These are phyloP conservation scores for Umbellularia californica DNA, from an alignment of 164 flowering plant species.

Conservation along the genomic window DNA sequence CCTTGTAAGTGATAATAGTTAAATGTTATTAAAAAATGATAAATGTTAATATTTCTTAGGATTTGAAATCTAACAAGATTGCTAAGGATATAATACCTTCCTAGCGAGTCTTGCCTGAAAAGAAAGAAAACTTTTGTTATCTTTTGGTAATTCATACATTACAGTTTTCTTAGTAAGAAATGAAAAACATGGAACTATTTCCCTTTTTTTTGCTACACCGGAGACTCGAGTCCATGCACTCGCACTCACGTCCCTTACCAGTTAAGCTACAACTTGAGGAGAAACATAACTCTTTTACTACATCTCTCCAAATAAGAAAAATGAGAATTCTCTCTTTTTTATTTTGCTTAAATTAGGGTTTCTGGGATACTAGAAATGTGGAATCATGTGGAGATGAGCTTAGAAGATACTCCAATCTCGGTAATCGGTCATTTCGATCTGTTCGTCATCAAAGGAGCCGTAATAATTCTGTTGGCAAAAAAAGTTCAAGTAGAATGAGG, in stretches of 20 bases:
- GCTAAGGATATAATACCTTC: neutral
- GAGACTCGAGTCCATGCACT: too few relatives aligned
- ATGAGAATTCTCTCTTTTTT: neutral
- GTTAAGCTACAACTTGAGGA: neutral
- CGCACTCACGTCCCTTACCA: too few relatives aligned
- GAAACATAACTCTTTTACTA: neutral
- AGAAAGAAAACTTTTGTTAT: neutral
- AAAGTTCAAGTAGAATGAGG: constrained; percentile 14
- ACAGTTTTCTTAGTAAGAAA: neutral
- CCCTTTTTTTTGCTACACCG: too few relatives aligned
- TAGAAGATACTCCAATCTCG: constrained; percentile 26
- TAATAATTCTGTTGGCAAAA: constrained; percentile 16
- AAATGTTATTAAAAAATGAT: neutral
- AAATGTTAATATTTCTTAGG: too few relatives aligned
- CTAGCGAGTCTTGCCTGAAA: neutral
- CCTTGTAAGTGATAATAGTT: neutral
- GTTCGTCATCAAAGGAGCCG: constrained; percentile 6
- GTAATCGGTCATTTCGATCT: constrained; percentile 12
- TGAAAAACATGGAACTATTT: neutral
- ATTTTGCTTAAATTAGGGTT: constrained; percentile 36
- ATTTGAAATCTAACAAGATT: neutral
- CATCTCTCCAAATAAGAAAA: neutral
- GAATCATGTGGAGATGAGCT: constrained; percentile 20
- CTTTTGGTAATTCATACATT: neutral
- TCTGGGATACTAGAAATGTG: constrained; percentile 39